These are phyloP conservation scores for Miscanthus sacchariflorus DNA, from an alignment of 202 grass and related monocot species.

Conservation along the genomic window DNA sequence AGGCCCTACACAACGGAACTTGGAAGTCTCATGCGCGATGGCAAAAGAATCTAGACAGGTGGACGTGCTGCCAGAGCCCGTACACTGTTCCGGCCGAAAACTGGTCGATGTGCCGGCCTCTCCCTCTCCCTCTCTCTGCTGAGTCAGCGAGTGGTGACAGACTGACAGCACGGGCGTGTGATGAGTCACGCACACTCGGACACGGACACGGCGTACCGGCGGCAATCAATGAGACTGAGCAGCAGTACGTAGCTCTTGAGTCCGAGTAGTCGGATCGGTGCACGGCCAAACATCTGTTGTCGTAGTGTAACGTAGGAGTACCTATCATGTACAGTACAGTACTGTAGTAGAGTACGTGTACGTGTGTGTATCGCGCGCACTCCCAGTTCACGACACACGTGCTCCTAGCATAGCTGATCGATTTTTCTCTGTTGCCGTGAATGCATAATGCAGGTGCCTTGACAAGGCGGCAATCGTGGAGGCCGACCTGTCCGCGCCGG, in stretches of 20 bases:
- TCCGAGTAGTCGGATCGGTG: background rate
- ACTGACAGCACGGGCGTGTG: background rate
- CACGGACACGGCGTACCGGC: background rate
- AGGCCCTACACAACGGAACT: no score
- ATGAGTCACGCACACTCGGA: slow-evolving; percentile 10
- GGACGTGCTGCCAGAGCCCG: background rate
- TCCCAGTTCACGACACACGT: no score
- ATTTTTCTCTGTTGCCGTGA: background rate
- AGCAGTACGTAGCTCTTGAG: background rate
- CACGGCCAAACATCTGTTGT: background rate
- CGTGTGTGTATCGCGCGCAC: no score
- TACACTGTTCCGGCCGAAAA: background rate
- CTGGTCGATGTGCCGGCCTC: background rate
- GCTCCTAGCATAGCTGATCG: background rate
- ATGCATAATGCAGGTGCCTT: slow-evolving; percentile 56
- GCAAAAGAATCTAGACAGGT: background rate
- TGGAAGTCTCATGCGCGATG: no score
- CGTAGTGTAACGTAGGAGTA: no score
- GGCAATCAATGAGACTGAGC: background rate
- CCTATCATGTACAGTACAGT: no score
- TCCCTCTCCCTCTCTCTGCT: background rate
- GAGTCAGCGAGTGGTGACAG: background rate
- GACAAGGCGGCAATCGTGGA: slow-evolving; percentile 79
- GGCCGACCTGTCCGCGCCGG: slow-evolving; percentile 16
- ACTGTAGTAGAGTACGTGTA: no score